phyloP scores from a whole-genome alignment of 768 basidiomycete genomes.

The Leccinum uliginosum region DNA sequence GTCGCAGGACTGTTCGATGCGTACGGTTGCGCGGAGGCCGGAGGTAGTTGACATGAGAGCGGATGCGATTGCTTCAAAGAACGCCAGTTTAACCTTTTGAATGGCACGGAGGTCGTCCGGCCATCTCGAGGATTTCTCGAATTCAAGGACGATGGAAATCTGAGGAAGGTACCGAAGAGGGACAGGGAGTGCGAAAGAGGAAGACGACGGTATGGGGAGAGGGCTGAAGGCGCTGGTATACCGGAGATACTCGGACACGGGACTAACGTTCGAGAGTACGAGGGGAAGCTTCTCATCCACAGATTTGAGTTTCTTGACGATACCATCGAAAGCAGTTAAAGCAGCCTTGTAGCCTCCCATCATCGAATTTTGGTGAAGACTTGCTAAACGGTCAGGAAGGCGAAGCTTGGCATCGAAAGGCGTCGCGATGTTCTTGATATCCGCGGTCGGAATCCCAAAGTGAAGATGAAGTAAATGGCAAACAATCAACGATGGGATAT shows the following conservation, averaged over 20 bases:
- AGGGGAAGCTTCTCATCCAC: slow-evolving; percentile 74
- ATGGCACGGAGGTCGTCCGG: slow-evolving; percentile 91
- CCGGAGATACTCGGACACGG: slow-evolving; percentile 68
- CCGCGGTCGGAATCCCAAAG: slow-evolving; percentile 56
- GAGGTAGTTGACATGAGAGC: slow-evolving; percentile 50
- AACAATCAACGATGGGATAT: slow-evolving; percentile 73
- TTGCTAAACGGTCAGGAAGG: slow-evolving; percentile 53
- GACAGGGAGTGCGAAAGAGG: slow-evolving; percentile 47
- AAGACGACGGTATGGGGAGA: slow-evolving; percentile 56
- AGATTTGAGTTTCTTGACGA: slow-evolving; percentile 73
- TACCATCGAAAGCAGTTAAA: slow-evolving; percentile 69
- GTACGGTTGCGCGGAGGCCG: slow-evolving; percentile 55
- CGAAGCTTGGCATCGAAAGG: slow-evolving; percentile 55
- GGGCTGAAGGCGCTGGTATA: slow-evolving; percentile 85
- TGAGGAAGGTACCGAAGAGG: slow-evolving; percentile 64
- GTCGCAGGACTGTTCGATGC: slow-evolving; percentile 46
- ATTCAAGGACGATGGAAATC: slow-evolving; percentile 77
- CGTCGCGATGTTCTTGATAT: slow-evolving; percentile 54
- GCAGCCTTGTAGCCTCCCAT: slow-evolving; percentile 67
- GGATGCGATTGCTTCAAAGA: slow-evolving; percentile 77
- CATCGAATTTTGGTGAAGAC: slow-evolving; percentile 29
- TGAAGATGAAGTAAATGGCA: slow-evolving; percentile 71
- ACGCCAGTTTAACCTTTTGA: slow-evolving; percentile 91
- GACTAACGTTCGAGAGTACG: slow-evolving; percentile 68
- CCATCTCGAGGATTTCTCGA: slow-evolving; percentile 91